Conservation (phyloP, 805 yeast genomes). For the Kluyveromyces aestuarii region DNA sequence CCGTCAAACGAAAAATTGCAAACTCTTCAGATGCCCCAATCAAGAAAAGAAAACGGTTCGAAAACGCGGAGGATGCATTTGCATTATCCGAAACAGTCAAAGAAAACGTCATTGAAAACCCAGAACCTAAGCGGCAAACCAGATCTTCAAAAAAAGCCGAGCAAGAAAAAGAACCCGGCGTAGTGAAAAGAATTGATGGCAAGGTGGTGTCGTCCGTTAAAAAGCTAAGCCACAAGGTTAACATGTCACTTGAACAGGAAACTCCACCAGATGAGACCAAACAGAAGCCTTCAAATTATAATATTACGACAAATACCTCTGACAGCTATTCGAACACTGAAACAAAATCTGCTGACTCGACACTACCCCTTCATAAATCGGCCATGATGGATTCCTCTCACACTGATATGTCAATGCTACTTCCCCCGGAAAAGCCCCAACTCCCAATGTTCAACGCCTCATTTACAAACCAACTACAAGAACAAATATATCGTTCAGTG, state of each 20-base stretch:
- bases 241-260: neutral
- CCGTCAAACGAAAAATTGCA: neutral
- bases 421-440: constrained; percentile 1
- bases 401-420: constrained; percentile 2
- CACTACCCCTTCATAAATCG: neutral
- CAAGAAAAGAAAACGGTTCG: neutral
- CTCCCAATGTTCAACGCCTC: constrained; percentile 13
- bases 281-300: no score
- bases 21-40: constrained; percentile 1
- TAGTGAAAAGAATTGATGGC: neutral
- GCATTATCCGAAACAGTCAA: neutral
- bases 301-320: neutral
- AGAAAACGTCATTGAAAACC: neutral
- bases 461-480: constrained; percentile 30
- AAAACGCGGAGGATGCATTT: neutral
- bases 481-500: constrained; percentile 30
- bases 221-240: neutral
- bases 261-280: neutral
- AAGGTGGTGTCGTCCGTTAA: neutral
- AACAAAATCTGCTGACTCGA: neutral
- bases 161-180: neutral
- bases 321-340: neutral
- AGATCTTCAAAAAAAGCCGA: neutral
- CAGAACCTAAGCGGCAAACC: neutral
- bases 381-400: neutral